phyloP scores from a whole-genome alignment of 257 asterid genomes.

The Solanum virginianum region DNA sequence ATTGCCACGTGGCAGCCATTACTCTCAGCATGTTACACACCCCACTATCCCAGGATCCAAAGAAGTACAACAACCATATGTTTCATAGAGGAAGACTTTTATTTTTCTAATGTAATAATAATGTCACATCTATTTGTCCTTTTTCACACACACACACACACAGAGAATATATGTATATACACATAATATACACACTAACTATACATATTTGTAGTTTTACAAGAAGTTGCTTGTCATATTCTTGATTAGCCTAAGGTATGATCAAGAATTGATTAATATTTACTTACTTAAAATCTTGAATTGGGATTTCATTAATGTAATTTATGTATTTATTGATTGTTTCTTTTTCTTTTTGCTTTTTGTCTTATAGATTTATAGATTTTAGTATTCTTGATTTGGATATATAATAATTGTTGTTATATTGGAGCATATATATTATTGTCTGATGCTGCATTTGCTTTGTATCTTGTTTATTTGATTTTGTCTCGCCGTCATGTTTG shows the following conservation, averaged over 20 bases:
- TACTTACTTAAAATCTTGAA: neutral
- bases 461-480: neutral
- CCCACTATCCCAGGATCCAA: neutral
- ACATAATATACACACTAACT: too few species aligned
- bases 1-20: neutral
- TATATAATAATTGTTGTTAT: neutral
- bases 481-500: neutral
- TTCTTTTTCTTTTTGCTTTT: neutral
- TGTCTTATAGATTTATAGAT: neutral
- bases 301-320: neutral
- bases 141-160: neutral
- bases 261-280: neutral
- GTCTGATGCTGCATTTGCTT: neutral
- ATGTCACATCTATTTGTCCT: neutral
- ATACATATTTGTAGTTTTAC: neutral
- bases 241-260: neutral
- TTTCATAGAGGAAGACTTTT: neutral
- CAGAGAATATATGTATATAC: neutral
- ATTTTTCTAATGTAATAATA: neutral
- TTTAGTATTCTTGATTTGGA: neutral
- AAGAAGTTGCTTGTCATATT: constrained; percentile 7
- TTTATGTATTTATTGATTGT: neutral
- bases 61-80: neutral
- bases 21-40: neutral
- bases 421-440: neutral